Evolutionary conservation across 441 rosid genomes (phyloP).

Genomic region (Gossypium lobatum): DNA sequence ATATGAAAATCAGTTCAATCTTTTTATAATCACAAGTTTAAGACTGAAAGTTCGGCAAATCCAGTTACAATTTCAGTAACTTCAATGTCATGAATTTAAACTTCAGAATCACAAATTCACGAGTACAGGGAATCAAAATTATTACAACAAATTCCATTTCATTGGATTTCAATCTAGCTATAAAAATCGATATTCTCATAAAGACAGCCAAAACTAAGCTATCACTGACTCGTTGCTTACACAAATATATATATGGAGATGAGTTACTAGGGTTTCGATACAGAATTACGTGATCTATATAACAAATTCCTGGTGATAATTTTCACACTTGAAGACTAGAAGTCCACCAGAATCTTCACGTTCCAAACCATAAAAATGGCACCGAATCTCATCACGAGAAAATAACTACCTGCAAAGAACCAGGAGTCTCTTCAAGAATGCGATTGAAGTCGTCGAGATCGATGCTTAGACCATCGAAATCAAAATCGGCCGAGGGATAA

Average conservation of each 20-base stretch:
- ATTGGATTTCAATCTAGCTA: not conserved
- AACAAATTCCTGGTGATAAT: not conserved
- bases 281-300: not conserved
- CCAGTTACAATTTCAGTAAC: constrained; percentile 1
- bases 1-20: not conserved
- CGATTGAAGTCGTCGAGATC: constrained; percentile 37
- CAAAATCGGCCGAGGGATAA: constrained; percentile 19
- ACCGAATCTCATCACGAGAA: not conserved
- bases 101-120: not conserved
- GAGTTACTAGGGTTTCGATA: not conserved
- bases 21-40: not conserved
- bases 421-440: constrained; percentile 40
- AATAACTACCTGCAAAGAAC: constrained; percentile 41
- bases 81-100: not conserved
- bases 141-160: not conserved
- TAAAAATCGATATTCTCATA: not conserved
- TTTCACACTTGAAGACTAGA: not conserved
- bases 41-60: not conserved
- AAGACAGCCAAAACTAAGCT: constrained; percentile 3
- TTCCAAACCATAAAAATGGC: constrained; percentile 4
- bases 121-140: not conserved
- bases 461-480: constrained; percentile 35
- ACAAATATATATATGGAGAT: not conserved
- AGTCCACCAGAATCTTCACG: not conserved
- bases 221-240: not conserved